These are phyloP conservation scores for Arachis stenosperma DNA, from an alignment of 306 rosid genomes.

Conservation along the genomic window DNA sequence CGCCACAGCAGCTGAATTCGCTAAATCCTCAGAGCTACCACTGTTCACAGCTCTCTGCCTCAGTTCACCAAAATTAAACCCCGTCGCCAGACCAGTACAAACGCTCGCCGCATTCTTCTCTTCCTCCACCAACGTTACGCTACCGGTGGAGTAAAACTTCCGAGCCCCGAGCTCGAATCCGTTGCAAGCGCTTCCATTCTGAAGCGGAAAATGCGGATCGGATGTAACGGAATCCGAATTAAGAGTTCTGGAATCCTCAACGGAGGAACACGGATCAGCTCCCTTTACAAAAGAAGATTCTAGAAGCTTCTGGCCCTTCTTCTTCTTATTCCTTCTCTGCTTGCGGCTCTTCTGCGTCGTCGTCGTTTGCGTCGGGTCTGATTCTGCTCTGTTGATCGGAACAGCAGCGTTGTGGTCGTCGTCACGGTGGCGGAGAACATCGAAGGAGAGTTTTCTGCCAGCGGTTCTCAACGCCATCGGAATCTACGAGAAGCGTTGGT, in stretches of 20 bases:
- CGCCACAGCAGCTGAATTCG: conserved; percentile 35
- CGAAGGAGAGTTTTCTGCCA: conserved; percentile 68
- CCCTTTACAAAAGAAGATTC: conserved; percentile 49
- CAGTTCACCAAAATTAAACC: conserved; percentile 65
- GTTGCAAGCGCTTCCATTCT: conserved; percentile 31
- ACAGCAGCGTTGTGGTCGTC: conserved; percentile 33
- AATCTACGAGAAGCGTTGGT: not conserved
- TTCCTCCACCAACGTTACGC: conserved; percentile 53
- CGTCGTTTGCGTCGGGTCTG: conserved; percentile 33
- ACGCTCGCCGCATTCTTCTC: conserved; percentile 46
- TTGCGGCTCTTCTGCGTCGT: conserved; percentile 54
- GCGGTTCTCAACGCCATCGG: conserved; percentile 71
- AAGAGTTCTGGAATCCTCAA: conserved; percentile 19
- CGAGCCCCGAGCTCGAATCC: conserved; percentile 50
- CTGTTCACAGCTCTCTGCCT: conserved; percentile 77
- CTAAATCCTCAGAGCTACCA: conserved; percentile 45
- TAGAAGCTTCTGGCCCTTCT: conserved; percentile 36
- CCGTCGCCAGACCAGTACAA: conserved; percentile 44
- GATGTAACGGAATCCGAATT: conserved; percentile 2
- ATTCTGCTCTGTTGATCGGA: conserved; percentile 39
- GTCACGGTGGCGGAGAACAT: conserved; percentile 59
- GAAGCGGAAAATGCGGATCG: conserved; percentile 35
- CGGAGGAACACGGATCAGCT: conserved; percentile 40
- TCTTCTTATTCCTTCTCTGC: conserved; percentile 53
- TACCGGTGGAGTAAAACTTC: conserved; percentile 38